Base-by-base conservation (phyloP, 2,329 filamentous ascomycete species). In the Cytospora paraplurivora region DNA sequence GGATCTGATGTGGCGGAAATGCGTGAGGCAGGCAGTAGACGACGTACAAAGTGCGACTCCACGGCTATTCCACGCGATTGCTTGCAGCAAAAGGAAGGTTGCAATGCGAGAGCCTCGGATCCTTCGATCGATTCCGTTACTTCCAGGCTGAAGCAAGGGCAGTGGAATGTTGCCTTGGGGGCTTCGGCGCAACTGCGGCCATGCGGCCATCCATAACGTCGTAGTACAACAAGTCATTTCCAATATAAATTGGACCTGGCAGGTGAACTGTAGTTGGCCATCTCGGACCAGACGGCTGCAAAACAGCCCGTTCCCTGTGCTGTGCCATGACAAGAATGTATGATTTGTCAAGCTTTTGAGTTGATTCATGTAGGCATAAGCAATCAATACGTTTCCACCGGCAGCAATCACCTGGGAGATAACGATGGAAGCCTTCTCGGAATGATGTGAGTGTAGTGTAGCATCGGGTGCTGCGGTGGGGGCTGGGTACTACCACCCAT, bases 21-120 rank as follows among this genome's bases (percentile, higher is more conserved):
- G 32, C 12, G 13, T 49, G 59, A 55, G 47, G 34, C 47, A 59
- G 32, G 44, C 35, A 21, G 44, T n/a, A 55, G 51, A 6, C 38
- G 51, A 55, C 38, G 52, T 61, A 38, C 52, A 61, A 55, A 34
- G 38, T 61, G 51, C 49, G 32, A 49, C 59, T 51, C 51, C 38
- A 61, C 59, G 49, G 51, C 51, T 61, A 37, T 37, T 41, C 37
- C 51, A 51, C 38, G 51, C 51, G 10, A 55, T 8, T 50, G 33
- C 21, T 37, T 55, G 13, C 38, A 49, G 52, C 15, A 17, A 17
- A 53, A 55, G 51, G 41, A 50, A 38, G 19, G 32, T 55, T 55
- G 59, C 37, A 61, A 27, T 15, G 11, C 52, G 12, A 21, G 11
- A 35, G 32, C 37, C 51, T 49, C 59, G 59, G 51, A 61, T 47